A percentile compares a stretch with the other conserved stretches of the same genome.
Conservation (phyloP, 495 filamentous ascomycete species). For the Podospora fimiseda region DNA sequence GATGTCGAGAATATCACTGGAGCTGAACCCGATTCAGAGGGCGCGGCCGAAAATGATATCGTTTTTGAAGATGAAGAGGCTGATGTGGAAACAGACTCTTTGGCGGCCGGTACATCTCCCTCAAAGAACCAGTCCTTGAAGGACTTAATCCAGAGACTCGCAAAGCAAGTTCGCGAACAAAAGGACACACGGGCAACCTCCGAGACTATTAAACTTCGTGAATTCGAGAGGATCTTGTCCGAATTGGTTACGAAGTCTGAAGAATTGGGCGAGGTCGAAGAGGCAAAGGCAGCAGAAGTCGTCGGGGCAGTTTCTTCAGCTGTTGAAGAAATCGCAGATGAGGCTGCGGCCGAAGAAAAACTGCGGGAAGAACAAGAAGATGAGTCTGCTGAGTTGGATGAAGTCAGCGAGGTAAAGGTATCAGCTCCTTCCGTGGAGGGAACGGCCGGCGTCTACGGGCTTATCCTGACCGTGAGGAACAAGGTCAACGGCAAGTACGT, state of each 20-base stretch:
- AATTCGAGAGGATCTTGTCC: conserved; percentile 36
- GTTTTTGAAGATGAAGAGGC: conserved; percentile 12
- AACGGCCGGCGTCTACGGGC: conserved; percentile 29
- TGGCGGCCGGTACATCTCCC: conserved; percentile 4
- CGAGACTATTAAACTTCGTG: conserved; percentile 22
- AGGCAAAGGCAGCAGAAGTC: not conserved
- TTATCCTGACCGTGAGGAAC: conserved; percentile 66
- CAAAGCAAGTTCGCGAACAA: conserved; percentile 8
- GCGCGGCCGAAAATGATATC: not conserved
- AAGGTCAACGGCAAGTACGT: conserved; percentile 62
- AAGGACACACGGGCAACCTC: not conserved
- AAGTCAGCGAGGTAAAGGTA: not conserved
- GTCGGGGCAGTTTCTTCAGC: not conserved
- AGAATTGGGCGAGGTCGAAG: not conserved
- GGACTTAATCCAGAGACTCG: conserved; percentile 24
- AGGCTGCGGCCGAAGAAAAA: not conserved
- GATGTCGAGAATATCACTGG: not conserved
- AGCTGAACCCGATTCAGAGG: not conserved
- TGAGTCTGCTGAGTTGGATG: not conserved
- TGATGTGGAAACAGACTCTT: conserved; percentile 13
- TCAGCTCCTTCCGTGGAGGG: conserved; percentile 10
- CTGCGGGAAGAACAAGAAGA: not conserved
- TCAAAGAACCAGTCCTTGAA: conserved; percentile 18
- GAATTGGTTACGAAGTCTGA: conserved; percentile 27
- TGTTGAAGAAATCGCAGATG: not conserved